Conservation (phyloP, 768 basidiomycete species). For the Termitomyces heimii region DNA sequence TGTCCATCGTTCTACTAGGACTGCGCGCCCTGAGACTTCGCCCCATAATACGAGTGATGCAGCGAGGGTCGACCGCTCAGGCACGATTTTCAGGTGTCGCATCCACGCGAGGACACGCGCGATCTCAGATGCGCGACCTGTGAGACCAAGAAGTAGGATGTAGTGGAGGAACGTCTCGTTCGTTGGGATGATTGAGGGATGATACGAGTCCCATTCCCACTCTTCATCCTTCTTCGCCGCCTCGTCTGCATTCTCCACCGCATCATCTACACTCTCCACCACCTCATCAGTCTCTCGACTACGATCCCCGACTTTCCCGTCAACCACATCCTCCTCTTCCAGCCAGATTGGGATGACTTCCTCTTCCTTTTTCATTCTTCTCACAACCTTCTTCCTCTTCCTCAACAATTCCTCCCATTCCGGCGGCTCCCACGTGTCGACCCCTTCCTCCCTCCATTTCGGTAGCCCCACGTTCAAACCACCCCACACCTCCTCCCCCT, state of each 20-base stretch:
- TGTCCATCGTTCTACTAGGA: slow-evolving; percentile 44
- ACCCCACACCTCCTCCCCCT: slow-evolving; percentile 1
- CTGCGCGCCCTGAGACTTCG: slow-evolving; percentile 59
- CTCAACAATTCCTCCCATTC: slow-evolving; percentile 3
- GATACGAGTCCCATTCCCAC: slow-evolving; percentile 5
- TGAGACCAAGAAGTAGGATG: slow-evolving; percentile 6
- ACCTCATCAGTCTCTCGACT: not conserved
- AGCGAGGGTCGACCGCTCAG: slow-evolving; percentile 50
- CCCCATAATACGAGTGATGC: slow-evolving; percentile 64
- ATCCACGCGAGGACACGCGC: slow-evolving; percentile 49
- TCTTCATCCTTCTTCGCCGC: not conserved
- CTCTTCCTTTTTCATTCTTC: not conserved
- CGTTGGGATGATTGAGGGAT: slow-evolving; percentile 8
- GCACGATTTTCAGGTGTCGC: slow-evolving; percentile 48
- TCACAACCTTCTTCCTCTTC: slow-evolving; percentile 3
- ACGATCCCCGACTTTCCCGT: not conserved
- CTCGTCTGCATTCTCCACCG: not conserved
- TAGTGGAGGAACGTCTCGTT: slow-evolving; percentile 5
- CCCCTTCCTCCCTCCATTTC: slow-evolving; percentile 5
- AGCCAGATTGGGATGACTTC: not conserved
- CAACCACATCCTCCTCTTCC: slow-evolving; percentile 1
- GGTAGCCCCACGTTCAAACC: slow-evolving; percentile 7
- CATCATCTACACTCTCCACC: not conserved
- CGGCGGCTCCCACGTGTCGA: slow-evolving; percentile 2
- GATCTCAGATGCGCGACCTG: slow-evolving; percentile 7